Evolutionary conservation across 257 asterid genomes (phyloP), one percentile per base, ranked within the genome.

Genomic region (Leptodermis oblonga): DNA sequence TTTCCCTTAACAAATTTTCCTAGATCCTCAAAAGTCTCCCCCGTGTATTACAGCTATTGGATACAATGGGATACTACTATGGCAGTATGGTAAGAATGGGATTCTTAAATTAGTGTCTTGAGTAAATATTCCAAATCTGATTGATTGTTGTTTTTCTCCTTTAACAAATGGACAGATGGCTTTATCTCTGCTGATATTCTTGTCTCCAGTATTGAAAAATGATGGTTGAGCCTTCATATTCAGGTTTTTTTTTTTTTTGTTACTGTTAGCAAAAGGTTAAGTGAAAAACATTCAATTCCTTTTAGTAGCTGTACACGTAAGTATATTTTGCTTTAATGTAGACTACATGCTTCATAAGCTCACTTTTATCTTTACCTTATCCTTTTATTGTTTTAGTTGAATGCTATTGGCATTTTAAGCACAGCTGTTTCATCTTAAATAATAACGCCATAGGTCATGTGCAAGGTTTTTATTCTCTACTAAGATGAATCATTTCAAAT

Each of bases 1-100:
- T 42, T 41, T 61, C 70, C 92, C 89, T 88, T 86, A 65, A 84
- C 84, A 81, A 76, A 76, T 52, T 69, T 73, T 70, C 72, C 77
- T 74, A 93, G 99, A 90, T 75, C 96, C 95, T 45, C 96, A 87
- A 71, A 84, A 73, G 73, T 70, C 85, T 68, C 83, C 70, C 73
- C 99, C 97, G 46, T 93, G 96, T 75, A 87, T 89, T 74, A 88
- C 97, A 73, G 96, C 82, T 76, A 69, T 90, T 79, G 99, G 96
- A 77, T 86, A 81, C 79, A 93, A 87, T 65, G 99, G 97, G 69
- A 74, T 82, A 49, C 87, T 70, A 69, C 88, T 88, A 51, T 93
- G 96, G 96, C 90, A 93, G 78, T 71, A 80, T 72, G 97, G 97
- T 87, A 83, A 45, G 60, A 17, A 66, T 56, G 17, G 49, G 28